A percentile compares a stretch with the other conserved stretches of the same genome.
phyloP scores from a whole-genome alignment of 257 asterid species.

The Echium plantagineum region DNA sequence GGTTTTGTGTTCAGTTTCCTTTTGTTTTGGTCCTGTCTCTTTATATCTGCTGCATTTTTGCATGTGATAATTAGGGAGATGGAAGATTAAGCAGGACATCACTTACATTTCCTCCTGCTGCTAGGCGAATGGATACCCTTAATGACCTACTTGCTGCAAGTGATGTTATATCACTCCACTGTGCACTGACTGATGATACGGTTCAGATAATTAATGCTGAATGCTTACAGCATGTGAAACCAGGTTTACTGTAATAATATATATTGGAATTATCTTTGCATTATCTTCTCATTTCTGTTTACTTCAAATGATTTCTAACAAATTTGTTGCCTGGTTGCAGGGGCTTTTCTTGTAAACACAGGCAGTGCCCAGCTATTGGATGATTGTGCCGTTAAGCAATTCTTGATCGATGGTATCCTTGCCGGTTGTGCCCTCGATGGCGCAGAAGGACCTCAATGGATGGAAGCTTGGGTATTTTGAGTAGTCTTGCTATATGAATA shows the following conservation, averaged over 20 bases:
- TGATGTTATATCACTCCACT: slow-evolving; percentile 84
- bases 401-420: slow-evolving; percentile 84
- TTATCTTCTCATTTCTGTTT: background rate
- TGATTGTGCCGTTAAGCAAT: slow-evolving; percentile 98
- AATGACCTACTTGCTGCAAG: slow-evolving; percentile 98
- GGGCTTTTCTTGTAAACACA: slow-evolving; percentile 97
- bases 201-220: slow-evolving; percentile 81
- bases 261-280: background rate
- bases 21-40: background rate
- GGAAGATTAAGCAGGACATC: slow-evolving; percentile 54
- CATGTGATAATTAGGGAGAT: slow-evolving; percentile 35
- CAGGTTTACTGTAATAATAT: slow-evolving; percentile 39
- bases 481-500: slow-evolving; percentile 32
- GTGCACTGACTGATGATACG: slow-evolving; percentile 82
- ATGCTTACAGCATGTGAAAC: slow-evolving; percentile 87
- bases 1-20: background rate
- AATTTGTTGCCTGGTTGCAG: slow-evolving; percentile 30
- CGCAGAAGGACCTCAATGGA: slow-evolving; percentile 99
- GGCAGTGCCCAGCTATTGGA: slow-evolving; percentile 97
- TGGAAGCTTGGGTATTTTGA: slow-evolving; percentile 99
- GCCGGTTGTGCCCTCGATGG: slow-evolving; percentile 99
- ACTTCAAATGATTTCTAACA: slow-evolving; percentile 12
- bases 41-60: background rate
- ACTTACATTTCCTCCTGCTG: slow-evolving; percentile 73
- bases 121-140: slow-evolving; percentile 97